These are phyloP conservation scores for Eimeria tenella DNA, from an alignment of 169 alveolate genomes.

Conservation along the genomic window DNA sequence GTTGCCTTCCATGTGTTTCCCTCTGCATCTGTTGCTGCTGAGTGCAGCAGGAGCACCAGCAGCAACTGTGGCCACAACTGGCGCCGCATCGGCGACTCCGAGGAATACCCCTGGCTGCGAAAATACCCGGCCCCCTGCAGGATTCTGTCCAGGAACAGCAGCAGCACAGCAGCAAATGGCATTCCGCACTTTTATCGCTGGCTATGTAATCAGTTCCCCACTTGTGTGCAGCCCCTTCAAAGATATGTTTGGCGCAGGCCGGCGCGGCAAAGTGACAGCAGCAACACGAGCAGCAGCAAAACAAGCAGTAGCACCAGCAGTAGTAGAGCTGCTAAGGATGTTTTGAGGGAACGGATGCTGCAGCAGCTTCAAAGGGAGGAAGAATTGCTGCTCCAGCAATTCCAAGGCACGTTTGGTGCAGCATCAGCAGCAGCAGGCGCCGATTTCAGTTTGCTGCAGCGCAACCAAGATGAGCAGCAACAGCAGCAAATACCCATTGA, in stretches of 20 bases:
- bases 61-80: constrained; percentile 28
- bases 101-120: neutral
- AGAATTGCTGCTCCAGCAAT: constrained; percentile 19
- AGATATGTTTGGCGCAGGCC: neutral
- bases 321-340: neutral
- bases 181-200: constrained; percentile 73
- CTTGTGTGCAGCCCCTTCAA: constrained; percentile 21
- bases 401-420: neutral
- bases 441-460: neutral
- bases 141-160: neutral
- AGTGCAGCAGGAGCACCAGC: neutral
- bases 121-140: neutral
- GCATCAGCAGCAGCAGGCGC: neutral
- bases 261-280: constrained; percentile 26
- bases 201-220: constrained; percentile 74
- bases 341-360: neutral
- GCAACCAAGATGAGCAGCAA: neutral
- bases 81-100: neutral
- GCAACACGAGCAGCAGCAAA: constrained; percentile 33
- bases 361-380: constrained; percentile 44
- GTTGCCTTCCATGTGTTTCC: neutral
- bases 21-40: neutral
- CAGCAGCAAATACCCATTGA: constrained; percentile 52
- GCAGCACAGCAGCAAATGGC: constrained; percentile 44
- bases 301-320: neutral